A percentile compares a stretch with the other conserved stretches of the same genome.
Evolutionary conservation across 2,329 filamentous ascomycete species (phyloP).

Genomic region (Cytospora piceicola): DNA sequence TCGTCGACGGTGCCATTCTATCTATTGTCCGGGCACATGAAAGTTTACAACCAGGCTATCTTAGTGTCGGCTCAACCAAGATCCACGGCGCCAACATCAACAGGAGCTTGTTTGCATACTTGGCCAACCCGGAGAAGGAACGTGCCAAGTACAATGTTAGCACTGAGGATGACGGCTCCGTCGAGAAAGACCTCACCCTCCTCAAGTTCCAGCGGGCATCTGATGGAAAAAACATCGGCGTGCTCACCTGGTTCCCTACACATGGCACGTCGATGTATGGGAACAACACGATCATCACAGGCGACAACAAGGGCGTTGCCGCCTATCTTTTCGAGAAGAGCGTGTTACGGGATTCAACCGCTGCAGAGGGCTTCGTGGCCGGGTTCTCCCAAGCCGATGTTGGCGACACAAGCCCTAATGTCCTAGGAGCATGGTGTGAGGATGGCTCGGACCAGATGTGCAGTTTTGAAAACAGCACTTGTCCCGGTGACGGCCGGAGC

Average conservation of each 20-base stretch:
- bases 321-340: slow-evolving; percentile 81
- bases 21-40: slow-evolving; percentile 83
- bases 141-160: slow-evolving; percentile 65
- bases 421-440: slow-evolving; percentile 86
- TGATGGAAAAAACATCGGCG: slow-evolving; percentile 76
- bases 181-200: slow-evolving; percentile 77
- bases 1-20: slow-evolving; percentile 80
- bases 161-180: slow-evolving; percentile 56
- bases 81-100: slow-evolving; percentile 83
- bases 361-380: slow-evolving; percentile 75
- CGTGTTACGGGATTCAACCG: slow-evolving; percentile 56
- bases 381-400: slow-evolving; percentile 93
- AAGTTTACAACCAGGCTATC: slow-evolving; percentile 64
- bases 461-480: slow-evolving; percentile 82
- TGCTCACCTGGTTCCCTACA: slow-evolving; percentile 89
- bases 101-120: slow-evolving; percentile 84
- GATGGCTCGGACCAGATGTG: slow-evolving; percentile 76
- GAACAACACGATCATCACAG: slow-evolving; percentile 88
- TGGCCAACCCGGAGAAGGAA: slow-evolving; percentile 81
- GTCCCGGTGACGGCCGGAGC: slow-evolving; percentile 65
- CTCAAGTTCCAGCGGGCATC: slow-evolving; percentile 76
- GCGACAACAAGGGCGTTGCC: slow-evolving; percentile 97
- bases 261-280: slow-evolving; percentile 90
- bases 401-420: slow-evolving; percentile 88
- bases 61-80: slow-evolving; percentile 71